Conservation (phyloP, 1,284 basidiomycete genomes). For the Phellinidium pouzarii region DNA sequence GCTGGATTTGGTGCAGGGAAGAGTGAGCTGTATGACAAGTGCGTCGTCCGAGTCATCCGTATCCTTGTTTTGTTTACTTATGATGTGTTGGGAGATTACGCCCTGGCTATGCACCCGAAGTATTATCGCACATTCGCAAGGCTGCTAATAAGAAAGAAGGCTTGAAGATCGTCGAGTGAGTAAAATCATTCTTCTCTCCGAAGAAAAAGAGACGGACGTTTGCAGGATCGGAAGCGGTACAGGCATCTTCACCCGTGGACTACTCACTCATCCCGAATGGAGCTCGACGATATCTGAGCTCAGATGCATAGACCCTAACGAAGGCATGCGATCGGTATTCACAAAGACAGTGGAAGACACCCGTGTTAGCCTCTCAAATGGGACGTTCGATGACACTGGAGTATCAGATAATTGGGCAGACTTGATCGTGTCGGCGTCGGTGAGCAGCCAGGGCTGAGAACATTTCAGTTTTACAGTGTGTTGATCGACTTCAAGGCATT, state of each 20-base stretch:
- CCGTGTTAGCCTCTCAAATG: constrained; percentile 45
- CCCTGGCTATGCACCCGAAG: constrained; percentile 24
- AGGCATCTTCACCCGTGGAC: constrained; percentile 71
- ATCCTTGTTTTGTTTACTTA: not conserved
- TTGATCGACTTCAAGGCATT: constrained; percentile 52
- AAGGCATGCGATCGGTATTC: constrained; percentile 62
- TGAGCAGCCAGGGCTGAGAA: constrained; percentile 23
- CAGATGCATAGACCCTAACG: constrained; percentile 60
- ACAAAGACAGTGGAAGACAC: constrained; percentile 42
- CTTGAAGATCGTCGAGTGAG: constrained; percentile 26
- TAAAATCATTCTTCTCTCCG: not conserved
- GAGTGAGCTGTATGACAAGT: constrained; percentile 26
- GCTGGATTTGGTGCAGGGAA: constrained; percentile 25
- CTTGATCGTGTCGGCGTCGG: constrained; percentile 71
- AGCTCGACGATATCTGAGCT: constrained; percentile 40
- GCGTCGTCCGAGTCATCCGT: not conserved
- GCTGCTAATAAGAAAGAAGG: constrained; percentile 22
- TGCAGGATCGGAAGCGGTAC: constrained; percentile 64
- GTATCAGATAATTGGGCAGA: constrained; percentile 65
- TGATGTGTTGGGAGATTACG: constrained; percentile 19
- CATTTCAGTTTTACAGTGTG: no score
- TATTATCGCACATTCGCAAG: constrained; percentile 22
- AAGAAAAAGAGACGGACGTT: not conserved
- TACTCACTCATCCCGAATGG: constrained; percentile 57
- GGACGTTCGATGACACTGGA: constrained; percentile 56